These are phyloP conservation scores for Ziziphus jujuba DNA, from an alignment of 306 rosid genomes.

Conservation along the genomic window DNA sequence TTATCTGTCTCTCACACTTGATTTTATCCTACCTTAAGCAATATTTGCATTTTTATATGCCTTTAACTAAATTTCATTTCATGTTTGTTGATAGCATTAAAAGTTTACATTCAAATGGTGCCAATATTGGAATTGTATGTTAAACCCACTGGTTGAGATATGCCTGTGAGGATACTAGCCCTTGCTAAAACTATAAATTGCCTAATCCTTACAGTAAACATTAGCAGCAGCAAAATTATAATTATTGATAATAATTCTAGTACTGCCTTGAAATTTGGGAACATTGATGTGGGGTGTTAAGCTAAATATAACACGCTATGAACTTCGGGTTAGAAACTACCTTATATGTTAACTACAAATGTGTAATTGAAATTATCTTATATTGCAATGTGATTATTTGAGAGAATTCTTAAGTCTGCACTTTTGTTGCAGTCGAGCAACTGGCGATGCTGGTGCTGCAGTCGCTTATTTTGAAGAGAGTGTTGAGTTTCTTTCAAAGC, in stretches of 20 bases:
- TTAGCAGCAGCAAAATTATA: too few species aligned
- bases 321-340: too few species aligned
- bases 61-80: background rate
- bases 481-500: conserved; percentile 76
- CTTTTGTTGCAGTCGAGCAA: conserved; percentile 70
- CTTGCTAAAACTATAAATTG: too few species aligned
- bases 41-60: conserved; percentile 43
- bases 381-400: conserved; percentile 15
- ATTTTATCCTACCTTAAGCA: conserved; percentile 11
- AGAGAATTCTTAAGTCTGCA: conserved; percentile 8
- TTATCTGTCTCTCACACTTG: conserved; percentile 14
- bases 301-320: too few species aligned
- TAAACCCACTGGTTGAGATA: too few species aligned
- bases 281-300: too few species aligned
- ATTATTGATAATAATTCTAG: too few species aligned
- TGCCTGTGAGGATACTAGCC: too few species aligned
- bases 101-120: too few species aligned
- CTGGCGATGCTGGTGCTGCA: conserved; percentile 77
- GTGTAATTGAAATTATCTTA: background rate
- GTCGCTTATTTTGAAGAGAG: conserved; percentile 83
- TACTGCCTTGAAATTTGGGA: too few species aligned
- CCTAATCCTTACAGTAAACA: too few species aligned
- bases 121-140: too few species aligned
- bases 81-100: background rate
- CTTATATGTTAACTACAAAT: background rate